These are phyloP conservation scores for Colletotrichum cuscutae DNA, from an alignment of 2,329 filamentous ascomycete species.

Conservation along the genomic window DNA sequence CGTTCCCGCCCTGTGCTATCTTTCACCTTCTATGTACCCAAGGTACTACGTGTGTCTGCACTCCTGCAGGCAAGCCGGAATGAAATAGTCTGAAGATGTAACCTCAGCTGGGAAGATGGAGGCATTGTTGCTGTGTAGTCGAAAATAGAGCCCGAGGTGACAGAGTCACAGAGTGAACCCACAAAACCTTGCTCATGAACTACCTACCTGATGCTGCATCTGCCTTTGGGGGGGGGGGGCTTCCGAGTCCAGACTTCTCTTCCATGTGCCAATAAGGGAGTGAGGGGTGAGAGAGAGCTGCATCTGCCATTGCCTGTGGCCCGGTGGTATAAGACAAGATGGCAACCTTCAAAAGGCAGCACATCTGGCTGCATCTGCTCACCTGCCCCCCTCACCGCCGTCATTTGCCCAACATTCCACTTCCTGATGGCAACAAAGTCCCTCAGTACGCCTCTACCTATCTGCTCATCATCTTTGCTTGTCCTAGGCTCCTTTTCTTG, in stretches of 20 bases:
- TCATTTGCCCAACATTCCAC: background rate
- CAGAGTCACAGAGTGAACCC: background rate
- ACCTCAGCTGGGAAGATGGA: background rate
- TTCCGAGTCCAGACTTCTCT: background rate
- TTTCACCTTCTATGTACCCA: background rate
- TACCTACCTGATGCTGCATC: background rate
- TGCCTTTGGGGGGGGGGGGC: background rate
- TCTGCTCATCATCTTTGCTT: background rate
- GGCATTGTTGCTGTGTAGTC: background rate
- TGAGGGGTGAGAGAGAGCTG: background rate
- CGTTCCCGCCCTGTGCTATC: too few species aligned
- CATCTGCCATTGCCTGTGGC: background rate
- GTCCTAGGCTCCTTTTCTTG: background rate
- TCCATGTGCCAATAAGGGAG: background rate
- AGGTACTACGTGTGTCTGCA: background rate
- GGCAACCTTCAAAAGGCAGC: slow-evolving; percentile 9
- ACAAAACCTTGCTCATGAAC: background rate
- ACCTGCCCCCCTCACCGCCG: slow-evolving; percentile 14
- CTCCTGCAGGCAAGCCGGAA: background rate
- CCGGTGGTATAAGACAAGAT: slow-evolving; percentile 17
- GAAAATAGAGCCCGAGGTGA: background rate
- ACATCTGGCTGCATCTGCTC: background rate
- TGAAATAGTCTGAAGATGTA: background rate
- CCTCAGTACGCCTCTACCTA: background rate
- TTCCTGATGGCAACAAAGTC: slow-evolving; percentile 7